Base-by-base conservation (phyloP, 352 stramenopile species). In the Phytopythium oedochilum region DNA sequence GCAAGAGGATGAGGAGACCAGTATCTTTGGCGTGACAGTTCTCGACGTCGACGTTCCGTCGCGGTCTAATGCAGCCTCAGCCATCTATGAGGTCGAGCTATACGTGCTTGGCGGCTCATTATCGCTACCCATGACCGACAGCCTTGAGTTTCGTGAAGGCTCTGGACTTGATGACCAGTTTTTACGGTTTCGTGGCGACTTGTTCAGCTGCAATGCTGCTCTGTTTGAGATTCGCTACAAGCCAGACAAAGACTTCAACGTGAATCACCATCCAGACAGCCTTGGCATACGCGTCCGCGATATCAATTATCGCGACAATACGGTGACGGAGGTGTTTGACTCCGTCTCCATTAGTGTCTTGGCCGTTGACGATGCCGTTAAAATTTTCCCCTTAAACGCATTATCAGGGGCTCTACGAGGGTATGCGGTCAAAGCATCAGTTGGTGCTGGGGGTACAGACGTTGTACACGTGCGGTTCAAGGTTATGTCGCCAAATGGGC, bases 221-320 rank as follows among this genome's bases (percentile, higher is more conserved):
- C 51, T 94, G 0, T 88, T 89, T n/a, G 72, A 91, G 46, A 70
- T 94, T 34, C 71, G 64, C 20, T 94, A 94, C 56, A 60, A 53
- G 39, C 80, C 85, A 4, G 73, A 93, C 44, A 68, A 66, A 46
- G 66, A 94, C 23, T 94, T 88, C 55, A 94, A 92, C 42, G 83
- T 73, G 0, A 62, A 66, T 1, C 78, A 86, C 14, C 82, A 94
- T 35, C 18, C 42, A 5, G 84, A 94, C 44, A 57, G 60, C 18
- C 64, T 94, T 6, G 69, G 75, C 15, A 72, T 92, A 34, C 66
- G 60, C 18, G 69, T 89, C 15, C 64, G 61, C 17, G 82, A 92
- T 49, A 72, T 71, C 43, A 91, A 91, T 39, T 59, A 62, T 42
- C 68, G 75, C 5, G 81, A 91, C 36, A 44, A 49, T 3, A 87